Conservation (phyloP, 2,329 filamentous ascomycete species). For the Tolypocladium ovalisporum region DNA sequence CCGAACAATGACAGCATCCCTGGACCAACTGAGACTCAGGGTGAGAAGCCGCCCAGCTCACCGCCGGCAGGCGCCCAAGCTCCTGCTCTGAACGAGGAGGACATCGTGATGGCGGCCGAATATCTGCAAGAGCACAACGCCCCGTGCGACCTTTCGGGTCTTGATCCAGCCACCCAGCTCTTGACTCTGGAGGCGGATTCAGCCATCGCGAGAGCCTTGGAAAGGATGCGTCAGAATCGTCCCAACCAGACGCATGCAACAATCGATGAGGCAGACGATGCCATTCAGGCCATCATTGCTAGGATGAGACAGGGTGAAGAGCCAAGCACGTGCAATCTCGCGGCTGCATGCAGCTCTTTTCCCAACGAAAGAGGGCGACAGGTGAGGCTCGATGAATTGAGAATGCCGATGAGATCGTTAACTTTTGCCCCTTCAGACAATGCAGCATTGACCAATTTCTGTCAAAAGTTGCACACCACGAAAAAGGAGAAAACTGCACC, state of each 20-base stretch:
- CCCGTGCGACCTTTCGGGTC: background rate
- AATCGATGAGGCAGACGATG: background rate
- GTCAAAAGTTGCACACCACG: background rate
- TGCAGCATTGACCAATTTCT: background rate
- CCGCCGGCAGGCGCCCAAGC: background rate
- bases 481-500: background rate
- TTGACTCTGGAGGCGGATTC: background rate
- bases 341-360: background rate
- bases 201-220: background rate
- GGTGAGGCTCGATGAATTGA: background rate
- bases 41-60: background rate
- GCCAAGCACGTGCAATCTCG: background rate
- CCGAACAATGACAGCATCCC: background rate
- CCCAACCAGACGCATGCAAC: background rate
- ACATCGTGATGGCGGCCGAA: background rate
- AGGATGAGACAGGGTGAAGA: background rate
- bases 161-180: background rate
- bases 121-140: background rate
- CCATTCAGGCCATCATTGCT: background rate
- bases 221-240: background rate
- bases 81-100: background rate
- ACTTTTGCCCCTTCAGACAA: background rate
- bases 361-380: background rate
- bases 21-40: background rate
- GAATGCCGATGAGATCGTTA: background rate